These are phyloP conservation scores for Aspergillus diversus DNA, from an alignment of 495 filamentous ascomycete species.

Conservation along the genomic window DNA sequence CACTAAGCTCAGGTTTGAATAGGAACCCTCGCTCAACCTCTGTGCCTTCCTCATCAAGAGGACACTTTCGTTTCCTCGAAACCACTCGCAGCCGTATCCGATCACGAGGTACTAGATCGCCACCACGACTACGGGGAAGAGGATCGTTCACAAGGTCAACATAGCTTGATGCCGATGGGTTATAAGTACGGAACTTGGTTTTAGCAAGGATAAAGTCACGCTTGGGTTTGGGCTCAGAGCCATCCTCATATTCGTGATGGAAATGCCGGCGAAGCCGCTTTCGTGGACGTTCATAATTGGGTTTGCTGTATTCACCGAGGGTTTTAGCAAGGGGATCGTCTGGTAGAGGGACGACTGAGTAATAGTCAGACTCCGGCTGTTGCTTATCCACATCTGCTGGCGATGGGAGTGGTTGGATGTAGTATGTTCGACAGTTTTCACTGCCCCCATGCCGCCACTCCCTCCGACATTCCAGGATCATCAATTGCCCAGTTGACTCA, in stretches of 20 bases:
- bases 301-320: conserved; percentile 37
- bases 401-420: conserved; percentile 61
- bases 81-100: conserved; percentile 58
- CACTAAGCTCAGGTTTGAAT: conserved; percentile 37
- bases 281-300: conserved; percentile 40
- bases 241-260: conserved; percentile 51
- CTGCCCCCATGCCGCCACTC: conserved; percentile 68
- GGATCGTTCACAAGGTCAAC: conserved; percentile 69
- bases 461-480: conserved; percentile 70
- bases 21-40: conserved; percentile 36
- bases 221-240: conserved; percentile 41
- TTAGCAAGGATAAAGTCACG: conserved; percentile 59
- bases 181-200: conserved; percentile 63
- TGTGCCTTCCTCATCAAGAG: conserved; percentile 44
- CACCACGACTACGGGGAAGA: conserved; percentile 31
- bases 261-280: conserved; percentile 46
- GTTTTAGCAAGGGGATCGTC: conserved; percentile 37
- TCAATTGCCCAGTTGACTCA: conserved; percentile 60
- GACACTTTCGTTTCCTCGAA: conserved; percentile 43
- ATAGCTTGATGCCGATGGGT: conserved; percentile 60
- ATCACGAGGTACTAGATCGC: conserved; percentile 41
- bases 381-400: conserved; percentile 32
- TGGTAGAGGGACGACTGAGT: conserved; percentile 23
- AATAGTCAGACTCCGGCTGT: conserved; percentile 18
- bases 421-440: conserved; percentile 68